These are phyloP conservation scores for Microbotryum saponariae DNA, from an alignment of 1,284 basidiomycete genomes.

Conservation along the genomic window DNA sequence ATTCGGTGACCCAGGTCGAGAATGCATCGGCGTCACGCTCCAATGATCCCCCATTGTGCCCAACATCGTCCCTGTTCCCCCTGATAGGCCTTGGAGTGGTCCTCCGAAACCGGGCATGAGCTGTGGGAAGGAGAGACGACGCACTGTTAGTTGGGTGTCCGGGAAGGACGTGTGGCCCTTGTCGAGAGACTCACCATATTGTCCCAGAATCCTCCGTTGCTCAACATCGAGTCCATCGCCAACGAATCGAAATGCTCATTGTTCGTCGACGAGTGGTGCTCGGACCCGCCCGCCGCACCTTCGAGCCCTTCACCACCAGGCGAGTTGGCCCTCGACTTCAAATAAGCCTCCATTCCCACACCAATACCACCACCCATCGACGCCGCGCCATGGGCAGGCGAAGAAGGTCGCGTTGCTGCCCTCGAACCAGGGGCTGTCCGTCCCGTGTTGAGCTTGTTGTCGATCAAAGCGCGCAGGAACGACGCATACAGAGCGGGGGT, in stretches of 20 bases:
- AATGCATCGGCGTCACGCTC: too few relatives aligned
- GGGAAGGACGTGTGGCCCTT: too few relatives aligned
- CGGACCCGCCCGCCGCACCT: not conserved
- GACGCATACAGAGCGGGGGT: constrained; percentile 78
- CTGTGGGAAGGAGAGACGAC: not conserved
- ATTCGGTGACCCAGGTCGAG: too few relatives aligned
- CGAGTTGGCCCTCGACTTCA: not conserved
- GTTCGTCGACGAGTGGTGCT: not conserved
- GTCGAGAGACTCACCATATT: not conserved
- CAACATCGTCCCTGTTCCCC: not conserved
- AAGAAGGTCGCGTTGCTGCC: constrained; percentile 22
- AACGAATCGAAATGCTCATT: constrained; percentile 1
- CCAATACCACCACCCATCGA: too few relatives aligned
- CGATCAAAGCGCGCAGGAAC: constrained; percentile 63
- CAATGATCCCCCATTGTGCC: not conserved
- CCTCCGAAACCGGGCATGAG: constrained; percentile 11
- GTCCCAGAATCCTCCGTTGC: constrained; percentile 7
- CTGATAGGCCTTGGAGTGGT: not conserved
- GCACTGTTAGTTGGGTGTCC: not conserved
- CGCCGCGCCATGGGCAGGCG: constrained; percentile 4
- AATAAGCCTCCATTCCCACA: too few relatives aligned
- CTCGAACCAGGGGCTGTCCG: constrained; percentile 27
- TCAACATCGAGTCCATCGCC: constrained; percentile 13
- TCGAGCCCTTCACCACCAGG: not conserved
- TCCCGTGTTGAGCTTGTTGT: constrained; percentile 29